Conservation (phyloP, 495 filamentous ascomycete genomes). For the Penicillium soppii region DNA sequence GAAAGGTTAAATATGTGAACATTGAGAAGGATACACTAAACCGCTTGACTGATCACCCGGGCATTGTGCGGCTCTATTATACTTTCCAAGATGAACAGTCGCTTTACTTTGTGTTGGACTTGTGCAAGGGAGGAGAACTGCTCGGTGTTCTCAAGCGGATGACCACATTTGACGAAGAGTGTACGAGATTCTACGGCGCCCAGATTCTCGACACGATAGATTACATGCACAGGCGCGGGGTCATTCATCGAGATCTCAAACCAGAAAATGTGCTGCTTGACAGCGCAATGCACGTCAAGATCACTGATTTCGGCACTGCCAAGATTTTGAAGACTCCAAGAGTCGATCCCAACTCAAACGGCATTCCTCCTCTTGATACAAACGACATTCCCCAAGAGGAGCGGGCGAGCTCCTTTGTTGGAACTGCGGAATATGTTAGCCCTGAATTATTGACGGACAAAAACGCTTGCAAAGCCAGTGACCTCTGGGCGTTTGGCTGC, state of each 20-base stretch:
- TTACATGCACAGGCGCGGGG: slow-evolving; percentile 95
- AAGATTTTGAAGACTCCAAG: slow-evolving; percentile 77
- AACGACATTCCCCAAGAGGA: slow-evolving; percentile 62
- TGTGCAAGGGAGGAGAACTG: slow-evolving; percentile 90
- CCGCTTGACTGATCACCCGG: slow-evolving; percentile 91
- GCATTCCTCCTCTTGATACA: slow-evolving; percentile 49
- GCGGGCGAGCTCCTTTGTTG: slow-evolving; percentile 91
- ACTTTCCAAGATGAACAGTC: slow-evolving; percentile 97
- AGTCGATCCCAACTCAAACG: slow-evolving; percentile 41
- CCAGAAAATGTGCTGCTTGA: slow-evolving; percentile 97
- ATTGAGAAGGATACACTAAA: slow-evolving; percentile 99
- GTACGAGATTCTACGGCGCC: slow-evolving; percentile 89
- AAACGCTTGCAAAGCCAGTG: slow-evolving; percentile 95
- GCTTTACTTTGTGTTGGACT: slow-evolving; percentile 93
- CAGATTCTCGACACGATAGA: slow-evolving; percentile 96
- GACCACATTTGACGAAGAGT: slow-evolving; percentile 93
- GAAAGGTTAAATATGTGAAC: slow-evolving; percentile 99
- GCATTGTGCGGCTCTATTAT: slow-evolving; percentile 96
- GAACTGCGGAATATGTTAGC: slow-evolving; percentile 97
- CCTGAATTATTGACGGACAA: slow-evolving; percentile 94
- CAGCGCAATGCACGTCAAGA: slow-evolving; percentile 95
- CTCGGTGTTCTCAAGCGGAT: slow-evolving; percentile 91
- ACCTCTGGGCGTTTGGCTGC: slow-evolving; percentile 99
- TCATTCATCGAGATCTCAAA: slow-evolving; percentile 97
- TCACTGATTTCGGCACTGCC: slow-evolving; percentile 98